These are phyloP conservation scores for Diplocarpon mali DNA, from an alignment of 2,329 filamentous ascomycete genomes.

Conservation along the genomic window DNA sequence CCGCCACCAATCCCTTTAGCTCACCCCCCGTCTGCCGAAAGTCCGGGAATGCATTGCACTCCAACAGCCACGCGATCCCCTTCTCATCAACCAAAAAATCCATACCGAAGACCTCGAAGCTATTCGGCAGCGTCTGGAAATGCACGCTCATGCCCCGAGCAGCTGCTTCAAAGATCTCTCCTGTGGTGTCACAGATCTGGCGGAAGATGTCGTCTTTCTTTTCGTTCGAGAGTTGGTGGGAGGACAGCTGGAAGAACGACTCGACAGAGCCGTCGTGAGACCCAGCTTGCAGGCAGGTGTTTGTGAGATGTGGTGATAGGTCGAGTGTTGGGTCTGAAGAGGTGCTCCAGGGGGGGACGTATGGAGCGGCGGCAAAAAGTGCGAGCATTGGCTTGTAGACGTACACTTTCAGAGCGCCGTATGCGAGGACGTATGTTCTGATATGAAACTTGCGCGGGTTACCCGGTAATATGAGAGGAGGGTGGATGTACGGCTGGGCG, in stretches of 20 bases:
- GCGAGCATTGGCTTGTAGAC: constrained; percentile 89
- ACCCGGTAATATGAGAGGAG: constrained; percentile 59
- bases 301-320: constrained; percentile 75
- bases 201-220: constrained; percentile 49
- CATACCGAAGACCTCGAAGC: constrained; percentile 84
- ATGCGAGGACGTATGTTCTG: constrained; percentile 76
- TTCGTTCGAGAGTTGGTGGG: constrained; percentile 5
- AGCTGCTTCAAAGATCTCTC: constrained; percentile 76
- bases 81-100: constrained; percentile 72
- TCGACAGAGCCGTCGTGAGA: constrained; percentile 55
- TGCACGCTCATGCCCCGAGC: constrained; percentile 75
- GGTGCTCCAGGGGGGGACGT: constrained; percentile 48
- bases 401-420: constrained; percentile 68
- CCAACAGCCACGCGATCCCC: constrained; percentile 63
- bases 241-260: constrained; percentile 58
- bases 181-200: constrained; percentile 65
- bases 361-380: constrained; percentile 71
- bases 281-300: constrained; percentile 75
- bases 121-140: constrained; percentile 81
- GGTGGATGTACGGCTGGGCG: constrained; percentile 88
- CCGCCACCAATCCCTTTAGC: constrained; percentile 58
- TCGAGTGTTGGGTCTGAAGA: constrained; percentile 31
- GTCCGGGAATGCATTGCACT: constrained; percentile 94
- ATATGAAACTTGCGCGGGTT: constrained; percentile 84
- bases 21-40: constrained; percentile 82